A percentile compares a stretch with the other conserved stretches of the same genome.
Conservation (phyloP, 2,329 filamentous ascomycete species). For the Cladobotryum mycophilum region DNA sequence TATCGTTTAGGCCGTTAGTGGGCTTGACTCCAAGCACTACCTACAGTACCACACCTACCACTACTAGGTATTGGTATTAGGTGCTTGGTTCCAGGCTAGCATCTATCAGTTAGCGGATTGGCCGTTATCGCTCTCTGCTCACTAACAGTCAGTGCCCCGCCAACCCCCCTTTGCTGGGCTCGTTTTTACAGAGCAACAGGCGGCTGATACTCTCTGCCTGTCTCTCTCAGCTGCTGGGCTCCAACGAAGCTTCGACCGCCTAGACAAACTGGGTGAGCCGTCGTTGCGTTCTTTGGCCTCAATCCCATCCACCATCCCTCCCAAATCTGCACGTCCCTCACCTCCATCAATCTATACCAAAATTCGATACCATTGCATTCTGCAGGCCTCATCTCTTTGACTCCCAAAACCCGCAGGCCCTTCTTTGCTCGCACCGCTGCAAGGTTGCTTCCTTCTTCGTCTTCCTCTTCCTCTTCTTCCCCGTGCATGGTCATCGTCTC, state of each 20-base stretch:
- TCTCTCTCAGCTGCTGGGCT: slow-evolving; percentile 2
- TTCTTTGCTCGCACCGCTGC: not conserved
- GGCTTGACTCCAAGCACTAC: too few species aligned
- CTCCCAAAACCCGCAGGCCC: not conserved
- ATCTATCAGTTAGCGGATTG: not conserved
- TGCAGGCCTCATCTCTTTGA: not conserved
- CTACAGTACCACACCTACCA: too few species aligned
- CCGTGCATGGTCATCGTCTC: not conserved
- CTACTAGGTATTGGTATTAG: not conserved
- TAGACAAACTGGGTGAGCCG: not conserved
- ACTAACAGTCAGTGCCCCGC: slow-evolving; percentile 1
- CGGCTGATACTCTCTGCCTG: not conserved
- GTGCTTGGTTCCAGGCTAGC: not conserved
- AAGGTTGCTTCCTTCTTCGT: too few species aligned
- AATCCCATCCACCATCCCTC: not conserved
- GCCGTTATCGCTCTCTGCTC: not conserved
- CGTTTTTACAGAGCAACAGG: not conserved
- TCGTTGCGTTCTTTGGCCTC: not conserved
- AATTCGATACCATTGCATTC: not conserved
- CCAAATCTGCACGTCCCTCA: not conserved
- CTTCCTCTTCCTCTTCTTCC: too few species aligned
- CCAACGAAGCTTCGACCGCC: slow-evolving; percentile 4
- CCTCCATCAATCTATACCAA: too few species aligned
- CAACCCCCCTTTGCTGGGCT: not conserved
- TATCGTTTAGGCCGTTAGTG: too few species aligned